Evolutionary conservation across 345 rosid species (phyloP).

Genomic region (Aquilaria sinensis): DNA sequence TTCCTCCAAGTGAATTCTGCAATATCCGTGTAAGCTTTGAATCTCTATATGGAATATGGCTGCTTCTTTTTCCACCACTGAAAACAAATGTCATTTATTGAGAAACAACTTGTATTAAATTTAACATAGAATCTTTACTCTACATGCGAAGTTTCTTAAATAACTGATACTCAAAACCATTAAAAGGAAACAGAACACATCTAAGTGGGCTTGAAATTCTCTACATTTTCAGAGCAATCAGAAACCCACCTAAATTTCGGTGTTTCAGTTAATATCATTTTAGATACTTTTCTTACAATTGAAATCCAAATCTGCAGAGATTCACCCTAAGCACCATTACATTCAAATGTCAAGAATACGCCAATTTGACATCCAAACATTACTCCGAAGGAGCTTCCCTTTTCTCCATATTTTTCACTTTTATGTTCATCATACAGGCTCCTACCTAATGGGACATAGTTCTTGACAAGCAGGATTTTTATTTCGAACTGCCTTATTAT

Average conservation of each 20-base stretch:
- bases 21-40: slow-evolving; percentile 93
- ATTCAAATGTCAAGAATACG: background rate
- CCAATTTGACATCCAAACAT: background rate
- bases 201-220: background rate
- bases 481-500: background rate
- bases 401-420: no score
- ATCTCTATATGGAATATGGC: slow-evolving; percentile 89
- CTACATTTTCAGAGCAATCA: background rate
- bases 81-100: slow-evolving; percentile 24
- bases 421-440: no score
- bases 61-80: slow-evolving; percentile 67
- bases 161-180: background rate
- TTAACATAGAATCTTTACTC: background rate
- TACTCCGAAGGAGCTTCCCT: no score
- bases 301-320: background rate
- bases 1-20: slow-evolving; percentile 98
- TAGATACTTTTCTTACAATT: background rate
- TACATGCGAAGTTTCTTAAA: background rate
- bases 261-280: no score
- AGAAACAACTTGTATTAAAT: background rate
- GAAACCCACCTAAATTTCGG: no score
- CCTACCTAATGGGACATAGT: no score
- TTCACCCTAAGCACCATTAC: no score
- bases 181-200: no score
- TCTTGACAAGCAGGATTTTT: no score